These are phyloP conservation scores for Geranomyces michiganensis DNA, from an alignment of 192 early-diverging fungal species.

Conservation along the genomic window DNA sequence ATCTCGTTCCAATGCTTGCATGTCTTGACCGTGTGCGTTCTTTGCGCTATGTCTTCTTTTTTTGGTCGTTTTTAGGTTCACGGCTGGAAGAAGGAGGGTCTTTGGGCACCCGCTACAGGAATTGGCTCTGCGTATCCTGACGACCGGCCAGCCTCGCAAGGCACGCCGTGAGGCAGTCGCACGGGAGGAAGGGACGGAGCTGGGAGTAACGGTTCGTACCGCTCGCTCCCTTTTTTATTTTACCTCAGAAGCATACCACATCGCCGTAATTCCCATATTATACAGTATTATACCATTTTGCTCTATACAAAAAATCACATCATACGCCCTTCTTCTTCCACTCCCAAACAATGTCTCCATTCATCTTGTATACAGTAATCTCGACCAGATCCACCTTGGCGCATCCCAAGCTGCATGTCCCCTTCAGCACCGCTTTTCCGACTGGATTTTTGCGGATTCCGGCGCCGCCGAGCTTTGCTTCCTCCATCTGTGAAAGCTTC, in stretches of 20 bases:
- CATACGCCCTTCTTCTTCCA: slow-evolving; percentile 42
- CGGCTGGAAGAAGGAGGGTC: slow-evolving; percentile 52
- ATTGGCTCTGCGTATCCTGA: slow-evolving; percentile 18
- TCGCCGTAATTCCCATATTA: too few species aligned
- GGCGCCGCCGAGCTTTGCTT: slow-evolving; percentile 46
- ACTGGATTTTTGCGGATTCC: slow-evolving; percentile 55
- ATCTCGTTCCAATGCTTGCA: too few species aligned
- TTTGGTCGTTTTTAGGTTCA: slow-evolving; percentile 36
- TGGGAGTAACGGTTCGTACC: too few species aligned
- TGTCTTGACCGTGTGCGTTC: not conserved
- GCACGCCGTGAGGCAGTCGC: not conserved
- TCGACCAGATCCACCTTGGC: slow-evolving; percentile 48
- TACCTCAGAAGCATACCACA: too few species aligned
- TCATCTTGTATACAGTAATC: slow-evolving; percentile 42
- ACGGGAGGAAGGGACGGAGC: too few species aligned
- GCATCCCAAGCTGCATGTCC: slow-evolving; percentile 53
- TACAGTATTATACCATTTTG: too few species aligned
- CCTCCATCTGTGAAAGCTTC: slow-evolving; percentile 43
- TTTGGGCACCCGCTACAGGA: slow-evolving; percentile 37
- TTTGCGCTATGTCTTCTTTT: not conserved
- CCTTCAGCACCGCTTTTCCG: slow-evolving; percentile 43
- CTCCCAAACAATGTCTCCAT: slow-evolving; percentile 50
- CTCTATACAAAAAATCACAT: not conserved
- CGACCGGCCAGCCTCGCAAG: not conserved
- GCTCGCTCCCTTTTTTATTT: too few species aligned